phyloP scores from a whole-genome alignment of 2,329 filamentous ascomycete species.

The Drechslerella dactyloides region DNA sequence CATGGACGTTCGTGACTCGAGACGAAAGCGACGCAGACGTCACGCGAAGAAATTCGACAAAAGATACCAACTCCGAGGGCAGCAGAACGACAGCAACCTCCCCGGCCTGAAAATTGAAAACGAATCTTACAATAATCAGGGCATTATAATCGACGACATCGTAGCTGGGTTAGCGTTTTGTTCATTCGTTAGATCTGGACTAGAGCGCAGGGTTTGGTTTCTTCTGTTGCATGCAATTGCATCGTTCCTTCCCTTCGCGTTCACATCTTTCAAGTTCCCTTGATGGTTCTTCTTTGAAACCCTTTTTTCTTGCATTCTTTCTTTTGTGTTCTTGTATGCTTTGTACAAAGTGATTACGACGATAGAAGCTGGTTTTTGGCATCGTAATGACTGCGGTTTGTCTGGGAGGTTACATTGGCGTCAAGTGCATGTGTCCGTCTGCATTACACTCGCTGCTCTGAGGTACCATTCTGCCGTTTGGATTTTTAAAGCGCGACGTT shows the following conservation, averaged over 20 bases:
- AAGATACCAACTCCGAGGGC: constrained; percentile 42
- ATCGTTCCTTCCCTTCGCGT: constrained; percentile 6
- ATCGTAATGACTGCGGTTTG: constrained; percentile 27
- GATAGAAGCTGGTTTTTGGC: constrained; percentile 40
- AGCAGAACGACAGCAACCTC: constrained; percentile 29
- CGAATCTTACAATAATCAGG: constrained; percentile 26
- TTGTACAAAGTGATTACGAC: constrained; percentile 30
- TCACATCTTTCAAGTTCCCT: neutral
- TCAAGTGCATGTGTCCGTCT: constrained; percentile 18
- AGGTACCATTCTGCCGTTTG: neutral
- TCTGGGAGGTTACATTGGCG: constrained; percentile 34
- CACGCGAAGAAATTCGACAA: constrained; percentile 36
- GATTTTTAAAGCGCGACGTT: constrained; percentile 29
- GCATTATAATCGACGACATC: constrained; percentile 39
- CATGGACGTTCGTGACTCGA: constrained; percentile 84
- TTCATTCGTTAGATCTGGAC: constrained; percentile 43
- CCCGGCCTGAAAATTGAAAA: constrained; percentile 9
- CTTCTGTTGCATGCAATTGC: no score
- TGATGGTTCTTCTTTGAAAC: constrained; percentile 5
- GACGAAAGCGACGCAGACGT: constrained; percentile 63
- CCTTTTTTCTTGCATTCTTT: neutral
- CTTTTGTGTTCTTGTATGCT: constrained; percentile 13
- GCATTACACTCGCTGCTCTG: constrained; percentile 22
- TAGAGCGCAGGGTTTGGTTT: constrained; percentile 26
- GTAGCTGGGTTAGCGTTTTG: constrained; percentile 44